Evolutionary conservation across 2,329 filamentous ascomycete species (phyloP).

Genomic region (Alternaria tenuissima): DNA sequence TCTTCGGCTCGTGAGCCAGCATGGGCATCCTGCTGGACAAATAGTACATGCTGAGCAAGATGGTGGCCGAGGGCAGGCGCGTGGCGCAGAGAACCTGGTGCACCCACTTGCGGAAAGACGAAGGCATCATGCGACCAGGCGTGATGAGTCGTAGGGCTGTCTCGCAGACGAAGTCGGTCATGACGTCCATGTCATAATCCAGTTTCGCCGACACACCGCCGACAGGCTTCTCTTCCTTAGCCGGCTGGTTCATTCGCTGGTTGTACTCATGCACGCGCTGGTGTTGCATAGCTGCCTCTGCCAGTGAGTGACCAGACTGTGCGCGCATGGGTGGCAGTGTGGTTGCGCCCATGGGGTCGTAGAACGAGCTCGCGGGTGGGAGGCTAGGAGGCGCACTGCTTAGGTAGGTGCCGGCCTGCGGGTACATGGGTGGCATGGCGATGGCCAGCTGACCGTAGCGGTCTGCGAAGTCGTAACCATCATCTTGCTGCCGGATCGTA

Average conservation of each 20-base stretch:
- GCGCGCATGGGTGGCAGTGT: conserved; percentile 59
- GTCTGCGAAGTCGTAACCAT: conserved; percentile 57
- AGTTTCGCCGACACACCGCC: conserved; percentile 93
- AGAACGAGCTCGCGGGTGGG: conserved; percentile 51
- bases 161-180: conserved; percentile 94
- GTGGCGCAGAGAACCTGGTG: conserved; percentile 90
- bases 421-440: conserved; percentile 51
- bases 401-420: conserved; percentile 51
- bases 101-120: conserved; percentile 89
- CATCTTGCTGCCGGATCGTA: conserved; percentile 53
- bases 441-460: conserved; percentile 56
- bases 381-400: conserved; percentile 48
- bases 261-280: conserved; percentile 53
- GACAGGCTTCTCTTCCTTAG: conserved; percentile 71
- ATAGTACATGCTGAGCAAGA: conserved; percentile 89
- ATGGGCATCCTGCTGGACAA: conserved; percentile 83
- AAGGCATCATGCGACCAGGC: conserved; percentile 68
- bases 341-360: conserved; percentile 56
- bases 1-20: conserved; percentile 63
- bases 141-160: conserved; percentile 79
- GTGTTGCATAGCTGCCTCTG: conserved; percentile 49
- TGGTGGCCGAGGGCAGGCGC: conserved; percentile 87
- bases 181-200: conserved; percentile 95
- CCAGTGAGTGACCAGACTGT: conserved; percentile 49
- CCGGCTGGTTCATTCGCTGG: conserved; percentile 50